phyloP scores from a whole-genome alignment of 768 basidiomycete species.

The Phlebiopsis gigantea region DNA sequence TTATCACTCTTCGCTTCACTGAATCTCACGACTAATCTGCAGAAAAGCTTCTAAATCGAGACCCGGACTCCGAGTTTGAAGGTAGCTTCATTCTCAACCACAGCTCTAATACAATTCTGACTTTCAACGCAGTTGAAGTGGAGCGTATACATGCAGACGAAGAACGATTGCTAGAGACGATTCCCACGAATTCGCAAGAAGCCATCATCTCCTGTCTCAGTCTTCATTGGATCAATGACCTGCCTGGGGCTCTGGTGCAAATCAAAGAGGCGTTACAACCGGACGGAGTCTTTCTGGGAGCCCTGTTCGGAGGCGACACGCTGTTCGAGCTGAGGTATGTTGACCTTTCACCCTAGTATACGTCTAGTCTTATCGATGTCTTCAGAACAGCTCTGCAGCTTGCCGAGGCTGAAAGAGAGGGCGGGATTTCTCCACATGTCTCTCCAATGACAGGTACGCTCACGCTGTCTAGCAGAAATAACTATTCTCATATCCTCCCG shows the following conservation, averaged over 20 bases:
- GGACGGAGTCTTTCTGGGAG: slow-evolving; percentile 92
- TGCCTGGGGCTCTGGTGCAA: slow-evolving; percentile 86
- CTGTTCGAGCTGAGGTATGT: slow-evolving; percentile 83
- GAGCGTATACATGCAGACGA: slow-evolving; percentile 81
- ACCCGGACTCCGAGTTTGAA: slow-evolving; percentile 75
- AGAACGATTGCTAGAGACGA: slow-evolving; percentile 62
- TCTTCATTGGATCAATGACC: slow-evolving; percentile 96
- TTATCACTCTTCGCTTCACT: not conserved
- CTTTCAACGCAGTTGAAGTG: slow-evolving; percentile 54
- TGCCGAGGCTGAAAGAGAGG: slow-evolving; percentile 89
- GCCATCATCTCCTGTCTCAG: slow-evolving; percentile 88
- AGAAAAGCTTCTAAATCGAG: slow-evolving; percentile 73
- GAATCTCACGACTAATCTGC: slow-evolving; percentile 8
- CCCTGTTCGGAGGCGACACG: slow-evolving; percentile 94
- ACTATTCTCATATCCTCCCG: not conserved
- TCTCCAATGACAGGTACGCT: slow-evolving; percentile 93
- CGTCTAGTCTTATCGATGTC: not conserved
- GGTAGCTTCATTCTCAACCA: slow-evolving; percentile 37
- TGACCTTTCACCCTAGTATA: not conserved
- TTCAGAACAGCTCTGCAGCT: slow-evolving; percentile 85
- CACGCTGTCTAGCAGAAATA: not conserved
- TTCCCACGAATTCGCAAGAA: slow-evolving; percentile 77
- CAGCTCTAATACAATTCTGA: too few species aligned
- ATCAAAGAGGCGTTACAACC: slow-evolving; percentile 80
- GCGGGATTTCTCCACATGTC: slow-evolving; percentile 92